These are phyloP conservation scores for Eutrema heterophyllum DNA, from an alignment of 345 rosid genomes.

Conservation along the genomic window DNA sequence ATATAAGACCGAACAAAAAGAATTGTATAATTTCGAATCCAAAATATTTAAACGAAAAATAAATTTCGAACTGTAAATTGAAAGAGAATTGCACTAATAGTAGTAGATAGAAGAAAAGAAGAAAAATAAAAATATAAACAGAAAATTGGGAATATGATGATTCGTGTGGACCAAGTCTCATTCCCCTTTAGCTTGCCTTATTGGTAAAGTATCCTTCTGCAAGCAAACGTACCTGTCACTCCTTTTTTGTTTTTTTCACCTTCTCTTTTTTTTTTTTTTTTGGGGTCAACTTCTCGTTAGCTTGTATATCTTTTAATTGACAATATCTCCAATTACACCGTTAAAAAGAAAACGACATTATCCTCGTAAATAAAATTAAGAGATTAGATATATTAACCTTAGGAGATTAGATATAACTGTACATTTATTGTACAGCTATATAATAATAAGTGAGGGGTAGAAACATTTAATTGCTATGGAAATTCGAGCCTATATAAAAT, in stretches of 20 bases:
- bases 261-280: neutral
- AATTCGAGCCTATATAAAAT: too few species aligned
- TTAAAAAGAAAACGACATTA: neutral
- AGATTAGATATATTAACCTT: neutral
- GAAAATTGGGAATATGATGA: constrained; percentile 23
- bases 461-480: too few species aligned
- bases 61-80: neutral
- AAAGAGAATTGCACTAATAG: neutral
- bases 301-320: neutral
- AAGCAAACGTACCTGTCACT: constrained; percentile 34
- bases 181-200: constrained; percentile 36
- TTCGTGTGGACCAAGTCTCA: constrained; percentile 37
- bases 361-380: neutral
- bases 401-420: neutral
- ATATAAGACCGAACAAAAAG: neutral
- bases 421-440: too few species aligned
- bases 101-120: neutral
- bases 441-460: neutral
- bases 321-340: neutral
- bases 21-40: neutral
- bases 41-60: neutral
- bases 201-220: constrained; percentile 33
- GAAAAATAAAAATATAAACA: neutral
- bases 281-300: neutral
- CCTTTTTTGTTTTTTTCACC: constrained; percentile 4